phyloP scores from a whole-genome alignment of 257 asterid species.

The Jacaranda mimosifolia region DNA sequence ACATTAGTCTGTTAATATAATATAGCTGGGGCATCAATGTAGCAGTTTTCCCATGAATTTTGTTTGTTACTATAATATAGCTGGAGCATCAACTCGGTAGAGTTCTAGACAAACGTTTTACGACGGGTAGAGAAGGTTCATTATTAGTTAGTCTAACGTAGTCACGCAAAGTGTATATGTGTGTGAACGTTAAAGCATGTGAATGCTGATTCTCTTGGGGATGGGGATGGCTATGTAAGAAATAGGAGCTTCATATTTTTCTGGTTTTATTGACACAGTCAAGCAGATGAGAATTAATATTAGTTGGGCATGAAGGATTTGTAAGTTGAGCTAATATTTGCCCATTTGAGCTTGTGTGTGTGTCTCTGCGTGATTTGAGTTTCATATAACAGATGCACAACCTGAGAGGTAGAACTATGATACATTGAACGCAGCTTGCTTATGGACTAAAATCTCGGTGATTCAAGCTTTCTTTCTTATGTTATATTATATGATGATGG shows the following conservation, averaged over 20 bases:
- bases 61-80: neutral
- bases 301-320: neutral
- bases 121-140: neutral
- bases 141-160: neutral
- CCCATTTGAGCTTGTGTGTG: neutral
- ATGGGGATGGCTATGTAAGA: constrained; percentile 9
- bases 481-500: neutral
- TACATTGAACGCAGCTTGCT: neutral
- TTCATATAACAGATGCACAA: neutral
- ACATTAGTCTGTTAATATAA: neutral
- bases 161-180: neutral
- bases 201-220: constrained; percentile 19
- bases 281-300: constrained; percentile 15
- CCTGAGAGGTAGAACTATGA: constrained; percentile 3
- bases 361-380: constrained; percentile 14
- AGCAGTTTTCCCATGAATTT: neutral
- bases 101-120: neutral
- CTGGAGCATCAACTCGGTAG: neutral
- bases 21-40: neutral
- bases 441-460: neutral
- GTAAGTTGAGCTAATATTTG: neutral
- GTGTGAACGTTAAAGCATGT: constrained; percentile 6
- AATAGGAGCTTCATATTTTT: constrained; percentile 8
- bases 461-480: no score
- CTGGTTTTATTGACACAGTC: neutral